Percentiles rank a stretch among this genome's conserved stretches.
These are phyloP conservation scores for Pelagomonas calceolata DNA, from an alignment of 108 stramenopile genomes.

Conservation along the genomic window DNA sequence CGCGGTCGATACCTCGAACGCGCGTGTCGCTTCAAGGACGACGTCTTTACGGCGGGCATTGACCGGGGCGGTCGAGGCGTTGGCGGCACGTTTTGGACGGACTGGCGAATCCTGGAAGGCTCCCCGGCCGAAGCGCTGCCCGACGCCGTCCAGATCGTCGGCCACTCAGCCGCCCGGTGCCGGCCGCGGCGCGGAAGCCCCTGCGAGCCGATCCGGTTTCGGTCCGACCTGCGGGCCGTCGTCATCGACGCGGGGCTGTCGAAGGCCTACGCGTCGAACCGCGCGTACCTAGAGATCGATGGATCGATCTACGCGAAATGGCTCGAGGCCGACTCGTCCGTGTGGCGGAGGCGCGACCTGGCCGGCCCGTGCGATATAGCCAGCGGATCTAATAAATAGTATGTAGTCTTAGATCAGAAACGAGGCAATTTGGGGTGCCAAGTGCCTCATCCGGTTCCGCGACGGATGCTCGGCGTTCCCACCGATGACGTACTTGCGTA, in stretches of 20 bases:
- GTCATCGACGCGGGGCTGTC: not conserved
- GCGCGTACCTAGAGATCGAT: not conserved
- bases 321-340: no score
- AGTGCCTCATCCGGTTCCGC: no score
- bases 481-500: no score
- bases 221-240: not conserved
- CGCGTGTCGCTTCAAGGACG: not conserved
- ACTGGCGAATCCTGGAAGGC: not conserved
- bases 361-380: no score
- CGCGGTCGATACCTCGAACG: no score
- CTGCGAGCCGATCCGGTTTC: not conserved
- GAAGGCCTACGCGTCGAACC: not conserved
- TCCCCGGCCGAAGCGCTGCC: not conserved
- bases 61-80: not conserved
- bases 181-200: not conserved
- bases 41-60: not conserved
- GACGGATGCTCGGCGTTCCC: no score
- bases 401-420: no score
- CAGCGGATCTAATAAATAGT: no score
- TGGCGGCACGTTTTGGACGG: not conserved
- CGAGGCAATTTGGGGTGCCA: no score
- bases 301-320: no score
- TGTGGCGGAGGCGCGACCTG: no score
- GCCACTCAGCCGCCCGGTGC: not conserved
- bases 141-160: not conserved